These are phyloP conservation scores for Lunasporangiospora selenospora DNA, from an alignment of 192 early-diverging fungal species.

Conservation along the genomic window DNA sequence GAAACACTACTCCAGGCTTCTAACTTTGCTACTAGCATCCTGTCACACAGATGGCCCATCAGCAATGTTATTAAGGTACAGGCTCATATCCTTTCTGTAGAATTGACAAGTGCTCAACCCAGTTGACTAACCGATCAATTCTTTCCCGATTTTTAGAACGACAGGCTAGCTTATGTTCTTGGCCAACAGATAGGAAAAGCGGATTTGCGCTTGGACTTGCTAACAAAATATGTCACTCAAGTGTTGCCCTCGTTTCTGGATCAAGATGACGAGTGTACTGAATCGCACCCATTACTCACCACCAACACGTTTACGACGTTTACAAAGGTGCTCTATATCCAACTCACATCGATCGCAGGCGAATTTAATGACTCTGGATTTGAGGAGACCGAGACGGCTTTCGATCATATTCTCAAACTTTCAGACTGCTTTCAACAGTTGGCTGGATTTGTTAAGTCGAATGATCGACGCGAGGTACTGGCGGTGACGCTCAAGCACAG, in stretches of 20 bases:
- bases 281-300: slow-evolving; percentile 49
- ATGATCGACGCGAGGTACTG: slow-evolving; percentile 54
- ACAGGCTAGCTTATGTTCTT: slow-evolving; percentile 50
- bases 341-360: slow-evolving; percentile 30
- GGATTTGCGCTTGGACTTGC: slow-evolving; percentile 31
- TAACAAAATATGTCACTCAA: slow-evolving; percentile 43
- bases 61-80: slow-evolving; percentile 47
- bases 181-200: slow-evolving; percentile 51
- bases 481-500: slow-evolving; percentile 53
- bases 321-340: slow-evolving; percentile 48
- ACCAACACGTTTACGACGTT: slow-evolving; percentile 48
- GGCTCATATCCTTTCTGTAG: no score
- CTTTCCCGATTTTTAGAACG: slow-evolving; percentile 47
- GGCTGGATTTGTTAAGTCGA: slow-evolving; percentile 53
- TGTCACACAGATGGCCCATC: slow-evolving; percentile 49
- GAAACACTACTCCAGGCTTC: slow-evolving; percentile 33
- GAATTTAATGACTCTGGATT: slow-evolving; percentile 29
- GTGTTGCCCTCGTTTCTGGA: slow-evolving; percentile 51
- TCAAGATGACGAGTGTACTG: slow-evolving; percentile 30
- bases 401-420: slow-evolving; percentile 44
- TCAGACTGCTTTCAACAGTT: slow-evolving; percentile 53
- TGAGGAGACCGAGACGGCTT: slow-evolving; percentile 15
- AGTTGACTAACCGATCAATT: neutral
- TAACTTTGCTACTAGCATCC: slow-evolving; percentile 35
- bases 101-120: no score